These are phyloP conservation scores for Punica granatum DNA, from an alignment of 345 rosid species.

Conservation along the genomic window DNA sequence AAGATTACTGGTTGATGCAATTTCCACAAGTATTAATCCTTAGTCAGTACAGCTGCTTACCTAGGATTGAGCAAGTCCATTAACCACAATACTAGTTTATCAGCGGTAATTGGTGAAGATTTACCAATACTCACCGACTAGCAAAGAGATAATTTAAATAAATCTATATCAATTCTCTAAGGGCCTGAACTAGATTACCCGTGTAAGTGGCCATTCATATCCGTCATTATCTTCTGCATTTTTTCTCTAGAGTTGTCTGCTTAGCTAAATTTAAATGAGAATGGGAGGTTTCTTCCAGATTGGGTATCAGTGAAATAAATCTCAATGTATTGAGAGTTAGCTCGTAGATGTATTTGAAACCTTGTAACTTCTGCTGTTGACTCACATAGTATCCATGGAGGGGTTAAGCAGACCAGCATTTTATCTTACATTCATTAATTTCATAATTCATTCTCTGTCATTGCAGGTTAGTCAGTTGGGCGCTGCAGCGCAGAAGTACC, in stretches of 20 bases:
- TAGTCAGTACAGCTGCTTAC: background rate
- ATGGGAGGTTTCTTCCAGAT: background rate
- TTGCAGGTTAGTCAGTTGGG: conserved; percentile 87
- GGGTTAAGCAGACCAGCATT: background rate
- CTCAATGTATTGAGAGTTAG: background rate
- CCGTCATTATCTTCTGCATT: background rate
- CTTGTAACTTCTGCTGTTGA: background rate
- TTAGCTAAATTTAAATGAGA: background rate
- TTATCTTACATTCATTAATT: background rate
- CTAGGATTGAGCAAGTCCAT: background rate
- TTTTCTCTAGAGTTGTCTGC: background rate
- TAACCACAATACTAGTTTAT: background rate
- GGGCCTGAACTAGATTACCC: background rate
- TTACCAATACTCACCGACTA: background rate
- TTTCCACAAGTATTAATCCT: background rate
- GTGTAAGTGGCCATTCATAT: background rate
- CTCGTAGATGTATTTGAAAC: background rate
- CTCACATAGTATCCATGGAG: background rate
- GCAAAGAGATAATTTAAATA: background rate
- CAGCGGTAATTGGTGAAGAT: background rate
- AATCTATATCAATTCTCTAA: background rate
- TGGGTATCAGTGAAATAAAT: background rate
- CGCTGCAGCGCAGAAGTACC: conserved; percentile 85
- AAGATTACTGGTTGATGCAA: too few relatives aligned
- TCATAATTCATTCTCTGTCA: conserved; percentile 5